Conservation (phyloP, 2,329 filamentous ascomycete species). For the Aspergillus luchuensis region DNA sequence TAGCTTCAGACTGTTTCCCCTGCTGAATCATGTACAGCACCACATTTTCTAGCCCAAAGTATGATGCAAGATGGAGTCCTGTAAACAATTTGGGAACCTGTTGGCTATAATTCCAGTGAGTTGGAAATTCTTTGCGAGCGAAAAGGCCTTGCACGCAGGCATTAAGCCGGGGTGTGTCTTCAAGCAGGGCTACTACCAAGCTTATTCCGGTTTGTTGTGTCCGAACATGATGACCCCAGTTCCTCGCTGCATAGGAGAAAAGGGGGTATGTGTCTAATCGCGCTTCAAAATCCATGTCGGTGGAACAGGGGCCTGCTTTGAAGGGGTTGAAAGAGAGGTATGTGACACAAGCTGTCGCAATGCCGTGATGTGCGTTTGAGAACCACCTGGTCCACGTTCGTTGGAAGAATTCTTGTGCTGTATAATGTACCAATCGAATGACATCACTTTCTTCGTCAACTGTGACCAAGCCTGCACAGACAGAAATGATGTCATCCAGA, state of each 20-base stretch:
- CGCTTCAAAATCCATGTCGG: no score
- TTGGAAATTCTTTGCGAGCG: no score
- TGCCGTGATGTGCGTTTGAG: not conserved
- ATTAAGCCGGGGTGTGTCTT: no score
- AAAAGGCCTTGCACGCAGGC: no score
- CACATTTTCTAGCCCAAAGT: no score
- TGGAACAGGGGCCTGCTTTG: not conserved
- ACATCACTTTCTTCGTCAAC: not conserved
- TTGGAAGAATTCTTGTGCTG: not conserved
- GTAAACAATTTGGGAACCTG: no score
- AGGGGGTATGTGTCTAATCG: not conserved
- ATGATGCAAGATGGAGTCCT: no score
- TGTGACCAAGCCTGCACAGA: slow-evolving; percentile 5
- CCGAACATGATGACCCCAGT: not conserved
- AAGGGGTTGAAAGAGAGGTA: not conserved
- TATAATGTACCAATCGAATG: slow-evolving; percentile 3
- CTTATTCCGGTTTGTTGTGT: no score
- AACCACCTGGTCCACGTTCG: not conserved
- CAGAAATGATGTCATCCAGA: not conserved
- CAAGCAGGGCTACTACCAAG: no score
- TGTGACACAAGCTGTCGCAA: not conserved
- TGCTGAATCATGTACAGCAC: no score
- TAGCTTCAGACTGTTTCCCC: no score
- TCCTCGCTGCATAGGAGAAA: not conserved
- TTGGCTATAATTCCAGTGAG: no score